These are phyloP conservation scores for Crithidia mellificae DNA, from an alignment of 208 protist genomes.

Conservation along the genomic window DNA sequence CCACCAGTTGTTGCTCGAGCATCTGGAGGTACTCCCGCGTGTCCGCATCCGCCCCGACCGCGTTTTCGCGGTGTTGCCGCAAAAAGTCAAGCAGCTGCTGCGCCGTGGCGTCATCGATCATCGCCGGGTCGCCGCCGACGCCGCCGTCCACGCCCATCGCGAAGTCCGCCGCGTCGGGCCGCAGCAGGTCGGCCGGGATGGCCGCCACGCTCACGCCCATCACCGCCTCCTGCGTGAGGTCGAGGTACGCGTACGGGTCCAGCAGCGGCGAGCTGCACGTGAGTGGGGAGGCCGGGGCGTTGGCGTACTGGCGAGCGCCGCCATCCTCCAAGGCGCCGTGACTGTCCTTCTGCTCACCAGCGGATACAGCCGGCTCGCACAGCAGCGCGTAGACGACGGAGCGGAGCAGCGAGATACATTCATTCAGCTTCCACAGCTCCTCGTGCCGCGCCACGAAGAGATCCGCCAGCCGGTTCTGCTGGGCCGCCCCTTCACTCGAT, in stretches of 20 bases:
- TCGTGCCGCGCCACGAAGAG: slow-evolving; percentile 69
- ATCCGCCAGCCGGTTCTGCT: slow-evolving; percentile 31
- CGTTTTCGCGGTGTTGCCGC: slow-evolving; percentile 15
- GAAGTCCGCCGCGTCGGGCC: slow-evolving; percentile 28
- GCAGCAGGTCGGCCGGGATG: slow-evolving; percentile 59
- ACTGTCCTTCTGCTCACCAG: too few species aligned
- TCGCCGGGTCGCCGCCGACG: background rate
- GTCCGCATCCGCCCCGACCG: background rate
- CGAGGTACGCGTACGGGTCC: slow-evolving; percentile 20
- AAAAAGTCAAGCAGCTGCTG: slow-evolving; percentile 29
- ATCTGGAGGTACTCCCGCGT: slow-evolving; percentile 16
- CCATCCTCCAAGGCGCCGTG: too few species aligned
- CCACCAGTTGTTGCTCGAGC: slow-evolving; percentile 12
- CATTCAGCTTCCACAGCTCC: slow-evolving; percentile 79
- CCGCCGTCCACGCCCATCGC: slow-evolving; percentile 4
- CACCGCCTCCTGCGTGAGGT: slow-evolving; percentile 43
- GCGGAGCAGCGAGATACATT: slow-evolving; percentile 32
- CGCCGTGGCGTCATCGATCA: slow-evolving; percentile 11
- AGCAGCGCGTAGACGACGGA: slow-evolving; percentile 15
- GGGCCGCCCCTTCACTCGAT: slow-evolving; percentile 3
- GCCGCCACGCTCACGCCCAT: slow-evolving; percentile 40
- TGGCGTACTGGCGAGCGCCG: too few species aligned
- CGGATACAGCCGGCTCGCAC: slow-evolving; percentile 11
- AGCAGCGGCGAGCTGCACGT: slow-evolving; percentile 6
- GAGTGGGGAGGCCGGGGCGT: background rate